Conservation (phyloP, 106 monocot genomes). For the Dactylorhiza incarnata region DNA sequence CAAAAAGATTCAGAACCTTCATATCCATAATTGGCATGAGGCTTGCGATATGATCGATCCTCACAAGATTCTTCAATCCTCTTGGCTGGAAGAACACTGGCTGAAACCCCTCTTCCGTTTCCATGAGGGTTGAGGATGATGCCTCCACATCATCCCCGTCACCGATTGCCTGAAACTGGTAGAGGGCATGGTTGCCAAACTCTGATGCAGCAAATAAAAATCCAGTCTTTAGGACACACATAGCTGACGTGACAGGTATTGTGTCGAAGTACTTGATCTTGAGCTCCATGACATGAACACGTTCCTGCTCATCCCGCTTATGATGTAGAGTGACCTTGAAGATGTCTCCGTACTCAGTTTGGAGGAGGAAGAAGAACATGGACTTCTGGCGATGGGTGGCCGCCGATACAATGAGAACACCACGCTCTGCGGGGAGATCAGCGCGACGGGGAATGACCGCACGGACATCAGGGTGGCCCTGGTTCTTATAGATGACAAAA, state of each 20-base stretch:
- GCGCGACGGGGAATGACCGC: constrained; percentile 83
- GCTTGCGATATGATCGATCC: constrained; percentile 75
- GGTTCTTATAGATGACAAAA: constrained; percentile 91
- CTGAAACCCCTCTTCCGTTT: constrained; percentile 97
- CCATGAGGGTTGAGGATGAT: constrained; percentile 80
- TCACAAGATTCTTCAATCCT: constrained; percentile 68
- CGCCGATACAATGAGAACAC: constrained; percentile 75
- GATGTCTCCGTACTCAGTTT: constrained; percentile 92
- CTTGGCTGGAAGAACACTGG: constrained; percentile 94
- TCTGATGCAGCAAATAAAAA: constrained; percentile 91
- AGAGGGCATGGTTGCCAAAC: constrained; percentile 87
- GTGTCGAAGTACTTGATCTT: constrained; percentile 98
- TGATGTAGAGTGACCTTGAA: constrained; percentile 79
- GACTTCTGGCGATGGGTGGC: constrained; percentile 84
- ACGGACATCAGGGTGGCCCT: constrained; percentile 88
- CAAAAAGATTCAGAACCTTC: constrained; percentile 84
- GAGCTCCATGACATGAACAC: constrained; percentile 65
- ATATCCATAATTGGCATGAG: constrained; percentile 99
- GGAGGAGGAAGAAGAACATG: constrained; percentile 91
- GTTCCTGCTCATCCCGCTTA: constrained; percentile 66
- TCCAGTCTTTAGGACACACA: constrained; percentile 78
- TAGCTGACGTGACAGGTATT: constrained; percentile 79
- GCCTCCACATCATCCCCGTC: constrained; percentile 97
- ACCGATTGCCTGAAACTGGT: constrained; percentile 91
- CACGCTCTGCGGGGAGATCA: constrained; percentile 82